Evolutionary conservation across 805 yeast species (phyloP), one percentile per base, ranked within the genome.

Genomic region (Kuraishia hungarica): DNA sequence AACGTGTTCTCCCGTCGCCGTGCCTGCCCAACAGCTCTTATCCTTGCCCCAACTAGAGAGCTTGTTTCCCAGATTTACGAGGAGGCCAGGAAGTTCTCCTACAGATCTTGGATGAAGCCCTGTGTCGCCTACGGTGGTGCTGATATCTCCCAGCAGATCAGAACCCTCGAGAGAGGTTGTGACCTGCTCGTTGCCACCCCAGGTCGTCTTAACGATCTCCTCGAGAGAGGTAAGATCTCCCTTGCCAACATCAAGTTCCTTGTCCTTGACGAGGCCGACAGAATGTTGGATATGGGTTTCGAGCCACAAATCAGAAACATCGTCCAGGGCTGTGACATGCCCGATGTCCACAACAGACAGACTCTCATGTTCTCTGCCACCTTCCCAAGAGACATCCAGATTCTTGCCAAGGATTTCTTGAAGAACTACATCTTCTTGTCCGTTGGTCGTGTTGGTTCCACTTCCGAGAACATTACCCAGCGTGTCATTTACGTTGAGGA

Each of bases 281-380:
- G 99, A 80, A 94, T 94, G 99, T 85, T 94, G 77, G 99, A 94
- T 84, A 94, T 94, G 98, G 99, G 99, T 82, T 94, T 94, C 78
- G 99, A 94, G 80, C 97, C 97, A 62, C 99, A 94, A 81, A 94
- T 94, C 71, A 89, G 99, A 83, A 88, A 91, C 72, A 93, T 94
- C 68, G 99, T 94, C 59, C 96, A 93, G 75, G 96, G 88, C 62
- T 92, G 96, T 79, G 98, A 91, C 72, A 94, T 94, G 99, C 97
- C 99, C 59, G 84, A 79, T 61, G 96, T 89, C 56, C 77, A 81
- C 58, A 81, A 87, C 66, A 87, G 99, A 79, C 99, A 94, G 78
- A 94, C 99, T 47, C 83, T 94, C 67, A 89, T 94, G 96, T 94
- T 94, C 77, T 89, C 97, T 46, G 99, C 99, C 65, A 94, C 99